These are phyloP conservation scores for Trypanosoma congolense DNA, from an alignment of 208 protist genomes.

Conservation along the genomic window DNA sequence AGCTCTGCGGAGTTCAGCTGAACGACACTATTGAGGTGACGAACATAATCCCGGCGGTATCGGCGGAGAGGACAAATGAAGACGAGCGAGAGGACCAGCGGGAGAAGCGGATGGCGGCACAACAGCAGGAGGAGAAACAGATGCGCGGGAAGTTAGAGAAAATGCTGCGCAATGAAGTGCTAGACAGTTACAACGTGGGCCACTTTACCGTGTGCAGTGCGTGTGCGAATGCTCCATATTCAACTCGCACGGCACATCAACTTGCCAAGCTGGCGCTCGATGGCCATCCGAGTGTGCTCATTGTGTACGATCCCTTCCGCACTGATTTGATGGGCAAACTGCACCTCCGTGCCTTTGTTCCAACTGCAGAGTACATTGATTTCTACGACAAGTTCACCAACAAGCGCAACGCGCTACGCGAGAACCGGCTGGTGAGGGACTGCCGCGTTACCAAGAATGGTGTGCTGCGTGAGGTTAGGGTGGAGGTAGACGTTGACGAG, in stretches of 20 bases:
- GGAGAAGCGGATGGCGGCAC: constrained; percentile 13
- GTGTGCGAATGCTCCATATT: constrained; percentile 39
- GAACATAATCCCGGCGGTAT: constrained; percentile 29
- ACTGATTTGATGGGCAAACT: constrained; percentile 51
- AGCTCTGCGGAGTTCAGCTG: constrained; percentile 55
- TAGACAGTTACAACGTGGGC: constrained; percentile 62
- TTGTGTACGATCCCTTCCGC: constrained; percentile 67
- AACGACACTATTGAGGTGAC: constrained; percentile 44
- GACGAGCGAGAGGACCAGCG: constrained; percentile 30
- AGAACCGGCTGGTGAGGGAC: constrained; percentile 38
- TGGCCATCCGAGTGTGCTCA: constrained; percentile 47
- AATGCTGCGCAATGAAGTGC: constrained; percentile 40
- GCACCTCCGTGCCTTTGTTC: constrained; percentile 60
- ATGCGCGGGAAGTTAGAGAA: constrained; percentile 23
- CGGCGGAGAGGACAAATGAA: constrained; percentile 10
- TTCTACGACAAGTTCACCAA: constrained; percentile 29
- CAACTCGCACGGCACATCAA: constrained; percentile 26
- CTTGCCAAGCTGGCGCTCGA: constrained; percentile 39
- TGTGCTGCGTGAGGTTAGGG: constrained; percentile 57
- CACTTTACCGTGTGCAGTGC: constrained; percentile 49
- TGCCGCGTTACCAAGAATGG: constrained; percentile 38
- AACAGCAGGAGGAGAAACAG: constrained; percentile 14
- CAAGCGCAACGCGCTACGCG: constrained; percentile 15
- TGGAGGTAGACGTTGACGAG: constrained; percentile 54
- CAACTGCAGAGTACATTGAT: constrained; percentile 46